Percentiles rank a stretch among this genome's conserved stretches.
Conservation (phyloP, 2,329 filamentous ascomycete genomes). For the Talaromyces piceae region DNA sequence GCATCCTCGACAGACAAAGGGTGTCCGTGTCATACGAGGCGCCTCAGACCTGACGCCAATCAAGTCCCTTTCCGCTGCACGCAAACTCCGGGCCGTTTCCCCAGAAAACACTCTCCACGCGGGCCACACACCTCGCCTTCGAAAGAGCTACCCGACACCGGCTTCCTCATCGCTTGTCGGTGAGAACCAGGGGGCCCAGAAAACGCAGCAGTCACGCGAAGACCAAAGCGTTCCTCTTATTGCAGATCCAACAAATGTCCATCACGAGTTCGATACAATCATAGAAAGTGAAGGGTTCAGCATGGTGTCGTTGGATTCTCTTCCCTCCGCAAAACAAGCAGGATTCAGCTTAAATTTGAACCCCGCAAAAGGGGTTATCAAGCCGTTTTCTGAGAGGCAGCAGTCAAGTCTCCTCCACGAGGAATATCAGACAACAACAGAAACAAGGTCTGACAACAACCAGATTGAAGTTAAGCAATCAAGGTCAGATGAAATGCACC, state of each 20-base stretch:
- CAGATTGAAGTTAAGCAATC: no score
- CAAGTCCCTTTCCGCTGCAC: conserved; percentile 26
- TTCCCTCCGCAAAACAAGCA: conserved; percentile 43
- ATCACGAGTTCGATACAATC: conserved; percentile 47
- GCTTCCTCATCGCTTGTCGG: conserved; percentile 33
- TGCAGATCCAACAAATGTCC: conserved; percentile 33
- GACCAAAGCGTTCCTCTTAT: conserved; percentile 7
- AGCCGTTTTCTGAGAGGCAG: conserved; percentile 23
- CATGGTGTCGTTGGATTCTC: conserved; percentile 49
- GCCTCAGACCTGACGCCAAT: conserved; percentile 19
- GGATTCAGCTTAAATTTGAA: conserved; percentile 27
- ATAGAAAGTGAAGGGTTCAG: conserved; percentile 53
- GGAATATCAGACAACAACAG: background rate
- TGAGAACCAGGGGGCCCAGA: conserved; percentile 21
- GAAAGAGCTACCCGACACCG: conserved; percentile 33
- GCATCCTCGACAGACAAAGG: background rate
- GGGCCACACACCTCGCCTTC: conserved; percentile 25
- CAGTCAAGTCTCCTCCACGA: conserved; percentile 4
- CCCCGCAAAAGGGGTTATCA: conserved; percentile 19
- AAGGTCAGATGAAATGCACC: no score
- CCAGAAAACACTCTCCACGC: conserved; percentile 27
- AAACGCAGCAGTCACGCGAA: conserved; percentile 1
- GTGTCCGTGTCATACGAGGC: background rate
- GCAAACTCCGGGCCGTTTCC: conserved; percentile 20
- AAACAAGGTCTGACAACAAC: background rate